Conservation (phyloP, 306 rosid genomes). For the Urtica urens region DNA sequence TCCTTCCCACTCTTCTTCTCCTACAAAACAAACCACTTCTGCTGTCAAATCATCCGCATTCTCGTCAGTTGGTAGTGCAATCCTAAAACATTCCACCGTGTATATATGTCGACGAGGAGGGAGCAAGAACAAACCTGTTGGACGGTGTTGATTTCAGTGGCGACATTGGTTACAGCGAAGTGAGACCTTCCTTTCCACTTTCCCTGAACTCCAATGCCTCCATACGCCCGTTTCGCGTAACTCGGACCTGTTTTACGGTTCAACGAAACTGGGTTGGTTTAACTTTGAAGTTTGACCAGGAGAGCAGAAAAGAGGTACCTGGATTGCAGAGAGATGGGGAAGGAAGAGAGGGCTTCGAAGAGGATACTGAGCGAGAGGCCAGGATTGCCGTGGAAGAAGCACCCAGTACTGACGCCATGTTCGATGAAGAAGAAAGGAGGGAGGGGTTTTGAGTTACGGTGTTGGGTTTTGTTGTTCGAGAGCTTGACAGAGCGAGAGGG, state of each 20-base stretch:
- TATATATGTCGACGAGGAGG: background rate
- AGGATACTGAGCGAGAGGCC: constrained; percentile 40
- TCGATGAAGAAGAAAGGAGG: background rate
- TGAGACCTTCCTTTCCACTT: constrained; percentile 51
- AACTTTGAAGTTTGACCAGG: constrained; percentile 14
- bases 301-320: constrained; percentile 33
- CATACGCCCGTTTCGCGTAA: constrained; percentile 38
- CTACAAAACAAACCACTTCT: no score
- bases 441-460: background rate
- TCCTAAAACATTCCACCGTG: background rate
- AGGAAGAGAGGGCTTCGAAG: constrained; percentile 34
- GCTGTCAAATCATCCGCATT: constrained; percentile 8
- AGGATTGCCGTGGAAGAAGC: constrained; percentile 51
- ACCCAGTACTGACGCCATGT: constrained; percentile 71
- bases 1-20: constrained; percentile 38
- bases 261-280: no score
- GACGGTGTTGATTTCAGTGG: constrained; percentile 67
- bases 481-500: constrained; percentile 5
- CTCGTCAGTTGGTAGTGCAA: background rate
- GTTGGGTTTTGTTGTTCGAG: background rate
- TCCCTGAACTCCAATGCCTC: constrained; percentile 46
- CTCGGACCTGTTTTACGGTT: constrained; percentile 42
- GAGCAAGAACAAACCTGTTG: constrained; percentile 39
- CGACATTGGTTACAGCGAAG: constrained; percentile 64
- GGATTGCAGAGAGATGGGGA: constrained; percentile 31